These are phyloP conservation scores for Afroboletus lepidellus DNA, from an alignment of 1,284 basidiomycete species.

Conservation along the genomic window DNA sequence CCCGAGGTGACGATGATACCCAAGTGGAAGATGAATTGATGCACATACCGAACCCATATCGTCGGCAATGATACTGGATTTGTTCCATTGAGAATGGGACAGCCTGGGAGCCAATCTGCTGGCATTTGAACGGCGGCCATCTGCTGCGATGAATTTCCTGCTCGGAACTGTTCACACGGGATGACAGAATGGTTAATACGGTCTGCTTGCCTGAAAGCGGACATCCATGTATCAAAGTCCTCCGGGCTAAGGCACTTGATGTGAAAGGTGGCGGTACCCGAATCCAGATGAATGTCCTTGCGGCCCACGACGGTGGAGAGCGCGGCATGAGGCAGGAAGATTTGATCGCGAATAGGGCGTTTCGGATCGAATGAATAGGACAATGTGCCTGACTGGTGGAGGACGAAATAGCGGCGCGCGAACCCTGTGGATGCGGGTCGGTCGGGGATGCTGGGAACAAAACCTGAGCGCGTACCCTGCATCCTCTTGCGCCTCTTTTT, in stretches of 20 bases:
- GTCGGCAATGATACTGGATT: slow-evolving; percentile 51
- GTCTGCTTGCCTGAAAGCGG: slow-evolving; percentile 58
- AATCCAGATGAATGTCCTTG: slow-evolving; percentile 77
- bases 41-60: slow-evolving; percentile 59
- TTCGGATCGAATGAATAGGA: slow-evolving; percentile 75
- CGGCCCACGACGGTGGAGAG: slow-evolving; percentile 68
- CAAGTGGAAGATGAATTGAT: not conserved
- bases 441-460: slow-evolving; percentile 4
- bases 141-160: slow-evolving; percentile 57
- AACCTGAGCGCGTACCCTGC: slow-evolving; percentile 55
- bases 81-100: slow-evolving; percentile 44
- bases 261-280: slow-evolving; percentile 73
- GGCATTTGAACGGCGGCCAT: slow-evolving; percentile 52
- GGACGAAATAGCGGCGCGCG: slow-evolving; percentile 75
- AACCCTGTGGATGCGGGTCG: slow-evolving; percentile 55
- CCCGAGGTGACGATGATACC: slow-evolving; percentile 8
- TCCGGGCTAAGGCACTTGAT: slow-evolving; percentile 67
- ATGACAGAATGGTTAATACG: not conserved
- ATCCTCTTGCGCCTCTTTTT: slow-evolving; percentile 83
- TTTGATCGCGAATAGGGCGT: slow-evolving; percentile 67
- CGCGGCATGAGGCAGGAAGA: slow-evolving; percentile 66
- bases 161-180: slow-evolving; percentile 10
- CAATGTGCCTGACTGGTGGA: slow-evolving; percentile 65
- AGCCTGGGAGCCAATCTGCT: slow-evolving; percentile 37
- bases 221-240: slow-evolving; percentile 76